These are phyloP conservation scores for Hypsizygus marmoreus DNA, from an alignment of 768 basidiomycete genomes.

Conservation along the genomic window DNA sequence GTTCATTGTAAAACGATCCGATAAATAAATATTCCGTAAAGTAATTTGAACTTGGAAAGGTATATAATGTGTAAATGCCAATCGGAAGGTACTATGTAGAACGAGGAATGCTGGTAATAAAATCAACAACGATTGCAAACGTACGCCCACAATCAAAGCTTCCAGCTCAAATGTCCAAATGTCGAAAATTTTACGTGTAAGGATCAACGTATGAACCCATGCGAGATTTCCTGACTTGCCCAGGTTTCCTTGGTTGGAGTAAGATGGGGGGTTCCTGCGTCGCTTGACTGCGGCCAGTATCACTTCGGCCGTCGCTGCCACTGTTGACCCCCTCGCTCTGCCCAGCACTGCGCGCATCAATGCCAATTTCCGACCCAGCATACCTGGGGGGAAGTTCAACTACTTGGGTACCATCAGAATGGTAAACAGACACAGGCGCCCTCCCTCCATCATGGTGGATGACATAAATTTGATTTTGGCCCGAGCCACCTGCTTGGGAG, in stretches of 20 bases:
- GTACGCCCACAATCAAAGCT: no score
- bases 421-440: slow-evolving; percentile 59
- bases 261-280: slow-evolving; percentile 11
- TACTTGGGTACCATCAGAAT: slow-evolving; percentile 54
- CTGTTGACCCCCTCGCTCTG: slow-evolving; percentile 12
- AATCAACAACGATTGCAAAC: no score
- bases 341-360: slow-evolving; percentile 17
- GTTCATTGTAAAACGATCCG: slow-evolving; percentile 33
- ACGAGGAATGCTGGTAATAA: no score
- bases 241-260: slow-evolving; percentile 27
- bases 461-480: slow-evolving; percentile 46
- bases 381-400: slow-evolving; percentile 64
- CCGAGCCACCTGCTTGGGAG: neutral
- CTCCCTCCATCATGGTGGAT: slow-evolving; percentile 63
- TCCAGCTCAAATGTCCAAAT: no score
- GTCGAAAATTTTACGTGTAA: no score
- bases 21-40: no score
- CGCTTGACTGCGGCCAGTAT: slow-evolving; percentile 12
- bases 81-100: no score
- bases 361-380: slow-evolving; percentile 10
- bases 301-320: slow-evolving; percentile 20
- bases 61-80: no score
- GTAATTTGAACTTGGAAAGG: no score
- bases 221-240: slow-evolving; percentile 14
- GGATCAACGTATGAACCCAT: no score